Percentiles rank a stretch among this genome's conserved stretches.
Evolutionary conservation across 768 basidiomycete genomes (phyloP).

Genomic region (Hirschioporus abietinus): DNA sequence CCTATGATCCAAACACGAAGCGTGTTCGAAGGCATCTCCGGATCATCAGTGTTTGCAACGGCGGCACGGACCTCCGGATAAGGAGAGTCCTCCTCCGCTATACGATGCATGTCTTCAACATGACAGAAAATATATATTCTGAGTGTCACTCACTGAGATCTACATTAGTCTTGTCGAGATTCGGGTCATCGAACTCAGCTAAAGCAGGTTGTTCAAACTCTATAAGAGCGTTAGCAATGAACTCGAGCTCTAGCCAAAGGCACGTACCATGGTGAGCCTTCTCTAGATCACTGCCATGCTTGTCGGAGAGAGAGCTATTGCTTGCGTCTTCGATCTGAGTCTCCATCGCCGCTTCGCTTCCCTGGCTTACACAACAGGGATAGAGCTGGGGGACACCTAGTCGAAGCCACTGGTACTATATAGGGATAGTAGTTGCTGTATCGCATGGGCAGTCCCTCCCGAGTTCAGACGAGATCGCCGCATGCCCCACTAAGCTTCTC

Average conservation of each 20-base stretch:
- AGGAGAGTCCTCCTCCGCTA: conserved; percentile 41
- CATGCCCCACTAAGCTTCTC: not conserved
- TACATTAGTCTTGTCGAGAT: conserved; percentile 25
- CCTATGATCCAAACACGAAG: conserved; percentile 34
- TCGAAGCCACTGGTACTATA: not conserved
- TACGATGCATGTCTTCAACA: not conserved
- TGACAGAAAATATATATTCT: not conserved
- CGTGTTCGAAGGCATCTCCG: conserved; percentile 31
- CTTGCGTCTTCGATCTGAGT: not conserved
- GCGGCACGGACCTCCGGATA: conserved; percentile 51
- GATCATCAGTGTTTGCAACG: conserved; percentile 45
- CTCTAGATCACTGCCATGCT: not conserved
- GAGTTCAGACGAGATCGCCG: not conserved
- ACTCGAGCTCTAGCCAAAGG: not conserved
- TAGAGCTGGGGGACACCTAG: not conserved
- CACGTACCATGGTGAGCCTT: not conserved
- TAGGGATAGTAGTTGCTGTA: not conserved
- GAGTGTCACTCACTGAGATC: conserved; percentile 15
- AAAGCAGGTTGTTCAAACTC: conserved; percentile 7
- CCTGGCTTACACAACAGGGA: not conserved
- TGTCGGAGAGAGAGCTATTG: not conserved
- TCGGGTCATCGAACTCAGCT: conserved; percentile 28
- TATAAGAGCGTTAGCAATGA: not conserved
- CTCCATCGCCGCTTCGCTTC: not conserved
- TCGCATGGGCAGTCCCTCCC: not conserved